Percentiles rank a stretch among this genome's conserved stretches.
These are phyloP conservation scores for Ambrosia trifida DNA, from an alignment of 129 eudicot genomes.

Conservation along the genomic window DNA sequence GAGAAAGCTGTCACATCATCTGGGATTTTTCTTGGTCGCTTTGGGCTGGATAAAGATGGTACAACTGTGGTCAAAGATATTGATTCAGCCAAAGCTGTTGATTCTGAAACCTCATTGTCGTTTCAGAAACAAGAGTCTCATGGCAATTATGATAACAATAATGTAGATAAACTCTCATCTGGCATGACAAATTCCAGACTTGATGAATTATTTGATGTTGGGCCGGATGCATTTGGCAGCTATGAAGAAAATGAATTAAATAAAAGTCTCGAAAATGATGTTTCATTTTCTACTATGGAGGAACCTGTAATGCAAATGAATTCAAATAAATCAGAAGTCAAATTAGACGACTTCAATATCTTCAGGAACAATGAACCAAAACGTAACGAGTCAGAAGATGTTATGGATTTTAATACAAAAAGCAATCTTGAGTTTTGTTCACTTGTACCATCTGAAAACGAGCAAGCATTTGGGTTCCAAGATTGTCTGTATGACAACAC, in stretches of 20 bases:
- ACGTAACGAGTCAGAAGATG: constrained; percentile 32
- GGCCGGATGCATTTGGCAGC: constrained; percentile 28
- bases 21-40: constrained; percentile 36
- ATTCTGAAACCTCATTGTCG: constrained; percentile 21
- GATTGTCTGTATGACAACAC: constrained; percentile 37
- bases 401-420: constrained; percentile 32
- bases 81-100: constrained; percentile 19
- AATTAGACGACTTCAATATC: constrained; percentile 36
- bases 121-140: constrained; percentile 28
- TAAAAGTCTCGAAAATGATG: constrained; percentile 26
- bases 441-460: constrained; percentile 51
- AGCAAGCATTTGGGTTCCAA: constrained; percentile 39
- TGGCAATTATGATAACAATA: constrained; percentile 18
- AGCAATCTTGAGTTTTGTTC: constrained; percentile 53
- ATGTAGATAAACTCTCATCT: constrained; percentile 30
- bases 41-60: constrained; percentile 35
- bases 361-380: constrained; percentile 33
- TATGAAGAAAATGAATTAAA: constrained; percentile 34
- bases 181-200: constrained; percentile 32
- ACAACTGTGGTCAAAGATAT: constrained; percentile 20
- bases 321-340: constrained; percentile 34
- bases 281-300: constrained; percentile 27
- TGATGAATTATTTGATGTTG: constrained; percentile 28
- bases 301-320: constrained; percentile 39
- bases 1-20: constrained; percentile 37